Base-by-base conservation (phyloP, 768 basidiomycete species). In the Psilocybe subaeruginosa region DNA sequence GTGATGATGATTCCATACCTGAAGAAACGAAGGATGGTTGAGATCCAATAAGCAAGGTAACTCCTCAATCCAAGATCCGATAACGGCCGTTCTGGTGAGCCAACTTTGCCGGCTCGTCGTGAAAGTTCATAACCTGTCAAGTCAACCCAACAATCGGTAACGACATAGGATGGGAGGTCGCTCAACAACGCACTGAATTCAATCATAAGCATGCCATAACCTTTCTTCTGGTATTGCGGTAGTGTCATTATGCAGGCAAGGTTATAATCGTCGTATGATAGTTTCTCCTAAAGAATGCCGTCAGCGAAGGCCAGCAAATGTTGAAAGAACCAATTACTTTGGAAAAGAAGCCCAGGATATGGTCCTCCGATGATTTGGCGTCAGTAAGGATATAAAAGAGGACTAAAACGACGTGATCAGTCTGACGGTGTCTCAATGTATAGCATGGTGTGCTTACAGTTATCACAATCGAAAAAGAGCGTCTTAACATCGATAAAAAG, bases 401-500 rank as follows among this genome's bases (percentile, higher is more conserved):
- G 74, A 99, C 93, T 92, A 69, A 35, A 43, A 30, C 29, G 12
- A 43, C 14, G 19, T 8, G 48, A 41, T 63, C 54, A 63, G 54
- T n/a, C 54, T 7, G 23, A 60, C 6, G 54, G 6, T 35, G 11
- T 35, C 33, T n/a, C 3, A 19, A 12, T 14, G 3, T 35, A 50
- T 46, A 5, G 19, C 29, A 35, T 30, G n/a, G 29, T 17, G 11
- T 2, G 68, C 90, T 62, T 64, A 92, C 93, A 93, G 67, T 91
- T 92, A 66, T 93, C 91, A 61, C 86, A 88, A 68, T 96, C 93
- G 69, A 94, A 97, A 75, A 93, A 96, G 14, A 96, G 77, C 9
- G 96, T 97, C 76, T 99, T 99, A 64, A 96, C 91, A 69, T 99
- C 97, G 69, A 99, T 98, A 73, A 99, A 99, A n/a, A 99, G 80